phyloP scores from a whole-genome alignment of 306 rosid genomes.

The Cucurbita ficifolia region DNA sequence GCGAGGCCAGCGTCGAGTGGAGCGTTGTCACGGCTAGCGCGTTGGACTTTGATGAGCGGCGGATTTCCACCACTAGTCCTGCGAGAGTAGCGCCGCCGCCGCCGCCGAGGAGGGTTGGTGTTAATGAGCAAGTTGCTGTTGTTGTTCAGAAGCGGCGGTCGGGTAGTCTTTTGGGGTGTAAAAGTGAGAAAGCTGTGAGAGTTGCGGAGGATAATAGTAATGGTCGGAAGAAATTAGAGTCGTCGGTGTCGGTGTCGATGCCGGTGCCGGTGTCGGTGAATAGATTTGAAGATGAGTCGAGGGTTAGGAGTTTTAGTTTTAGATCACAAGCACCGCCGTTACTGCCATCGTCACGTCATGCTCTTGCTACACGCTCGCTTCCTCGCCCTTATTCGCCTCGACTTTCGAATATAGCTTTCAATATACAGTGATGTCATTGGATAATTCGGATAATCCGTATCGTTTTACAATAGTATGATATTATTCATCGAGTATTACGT shows the following conservation, averaged over 20 bases:
- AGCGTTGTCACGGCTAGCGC: constrained; percentile 86
- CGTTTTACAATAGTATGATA: neutral
- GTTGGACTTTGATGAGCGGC: constrained; percentile 54
- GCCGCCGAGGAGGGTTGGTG: constrained; percentile 3
- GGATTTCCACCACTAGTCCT: neutral
- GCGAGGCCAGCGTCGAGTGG: constrained; percentile 95
- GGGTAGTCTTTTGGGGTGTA: constrained; percentile 48
- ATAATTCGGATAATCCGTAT: neutral
- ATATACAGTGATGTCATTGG: neutral
- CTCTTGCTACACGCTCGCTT: neutral
- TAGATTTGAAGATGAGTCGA: neutral
- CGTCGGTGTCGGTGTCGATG: neutral
- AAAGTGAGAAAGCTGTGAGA: constrained; percentile 55
- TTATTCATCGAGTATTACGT: neutral
- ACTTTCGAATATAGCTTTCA: neutral
- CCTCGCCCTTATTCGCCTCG: constrained; percentile 1
- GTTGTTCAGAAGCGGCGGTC: constrained; percentile 19
- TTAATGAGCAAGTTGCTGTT: constrained; percentile 10
- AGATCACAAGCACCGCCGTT: neutral
- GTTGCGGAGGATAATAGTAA: constrained; percentile 28
- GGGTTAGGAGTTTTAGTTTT: neutral
- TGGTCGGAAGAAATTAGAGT: constrained; percentile 24
- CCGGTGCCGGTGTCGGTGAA: neutral
- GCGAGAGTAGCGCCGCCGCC: constrained; percentile 4
- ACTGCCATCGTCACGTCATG: neutral